Evolutionary conservation across 139 green algal genomes (phyloP), one percentile per base, ranked within the genome.

Genomic region (Chlorella vulgaris): DNA sequence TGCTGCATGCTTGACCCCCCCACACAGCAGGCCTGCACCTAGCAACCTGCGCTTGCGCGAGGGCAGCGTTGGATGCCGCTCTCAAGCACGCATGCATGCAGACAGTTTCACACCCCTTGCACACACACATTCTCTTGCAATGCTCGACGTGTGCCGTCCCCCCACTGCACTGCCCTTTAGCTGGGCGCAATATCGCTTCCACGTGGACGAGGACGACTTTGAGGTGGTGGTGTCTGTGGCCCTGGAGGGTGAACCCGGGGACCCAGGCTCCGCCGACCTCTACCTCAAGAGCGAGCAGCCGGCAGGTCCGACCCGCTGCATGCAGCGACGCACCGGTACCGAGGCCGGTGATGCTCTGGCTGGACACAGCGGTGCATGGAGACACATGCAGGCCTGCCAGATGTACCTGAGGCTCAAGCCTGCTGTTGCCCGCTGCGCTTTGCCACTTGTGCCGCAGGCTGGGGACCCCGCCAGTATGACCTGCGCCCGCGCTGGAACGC

Each of bases 171-270:
- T 42, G 33, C 51, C 1, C 18, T 51, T 3, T 26, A 78, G 65
- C 19, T 90, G 86, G 86, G n/a, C 29, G 21, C 86, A 86, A 63
- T 90, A 86, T 38, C 18, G 7, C 26, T 90, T 91, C 36, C 53
- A 86, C 3, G 73, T 87, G 15, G 79, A 51, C n/a, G 29, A 82
- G 26, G 50, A 76, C 2, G 87, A 91, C 63, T 82, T 71, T 33
- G 63, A 91, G 76, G 76, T 90, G 33, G 82, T 89, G 35, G 81
- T 90, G 18, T 80, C 74, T 38, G 53, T 90, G 36, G 76, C 78
- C 31, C 39, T 51, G n/a, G 75, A 89, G 55, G 51, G 63, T 18
- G 38, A 62, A 15, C 7, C 19, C 3, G n/a, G 74, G 26, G 29
- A 13, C n/a, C 61, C 50, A 51, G 81, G 65, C 39, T 33, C 10